A percentile compares a stretch with the other conserved stretches of the same genome.
phyloP scores from a whole-genome alignment of 345 rosid species.

The Tarenaya hassleriana region DNA sequence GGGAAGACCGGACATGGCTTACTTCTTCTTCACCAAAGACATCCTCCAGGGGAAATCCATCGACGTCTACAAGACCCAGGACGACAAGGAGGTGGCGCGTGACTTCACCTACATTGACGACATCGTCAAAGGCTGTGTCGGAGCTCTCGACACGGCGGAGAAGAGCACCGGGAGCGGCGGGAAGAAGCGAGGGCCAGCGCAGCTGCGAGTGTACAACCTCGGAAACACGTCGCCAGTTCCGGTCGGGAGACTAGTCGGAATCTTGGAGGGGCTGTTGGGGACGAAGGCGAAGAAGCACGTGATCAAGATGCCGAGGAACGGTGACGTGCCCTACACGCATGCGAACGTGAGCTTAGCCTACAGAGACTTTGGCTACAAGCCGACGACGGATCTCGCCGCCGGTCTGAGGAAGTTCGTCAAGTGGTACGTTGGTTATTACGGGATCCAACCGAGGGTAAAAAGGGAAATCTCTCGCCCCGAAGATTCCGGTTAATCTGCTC shows the following conservation, averaged over 20 bases:
- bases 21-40: slow-evolving; percentile 77
- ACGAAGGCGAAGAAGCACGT: slow-evolving; percentile 64
- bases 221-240: slow-evolving; percentile 95
- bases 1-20: slow-evolving; percentile 97
- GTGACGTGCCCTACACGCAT: slow-evolving; percentile 84
- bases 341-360: slow-evolving; percentile 72
- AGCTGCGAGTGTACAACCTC: slow-evolving; percentile 76
- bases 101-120: slow-evolving; percentile 90
- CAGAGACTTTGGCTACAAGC: slow-evolving; percentile 66
- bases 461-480: slow-evolving; percentile 37
- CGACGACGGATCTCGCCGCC: slow-evolving; percentile 72
- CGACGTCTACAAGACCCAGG: slow-evolving; percentile 57
- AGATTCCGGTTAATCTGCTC: slow-evolving; percentile 24
- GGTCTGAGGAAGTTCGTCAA: slow-evolving; percentile 77
- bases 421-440: slow-evolving; percentile 71
- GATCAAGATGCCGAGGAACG: slow-evolving; percentile 74
- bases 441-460: slow-evolving; percentile 46
- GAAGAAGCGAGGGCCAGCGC: slow-evolving; percentile 79
- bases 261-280: slow-evolving; percentile 66
- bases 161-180: slow-evolving; percentile 94
- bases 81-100: slow-evolving; percentile 80
- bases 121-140: slow-evolving; percentile 85
- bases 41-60: slow-evolving; percentile 66
- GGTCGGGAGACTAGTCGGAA: slow-evolving; percentile 58
- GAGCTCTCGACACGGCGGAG: slow-evolving; percentile 74